Base-by-base conservation (phyloP, 257 asterid genomes). In the Ilex asprella region DNA sequence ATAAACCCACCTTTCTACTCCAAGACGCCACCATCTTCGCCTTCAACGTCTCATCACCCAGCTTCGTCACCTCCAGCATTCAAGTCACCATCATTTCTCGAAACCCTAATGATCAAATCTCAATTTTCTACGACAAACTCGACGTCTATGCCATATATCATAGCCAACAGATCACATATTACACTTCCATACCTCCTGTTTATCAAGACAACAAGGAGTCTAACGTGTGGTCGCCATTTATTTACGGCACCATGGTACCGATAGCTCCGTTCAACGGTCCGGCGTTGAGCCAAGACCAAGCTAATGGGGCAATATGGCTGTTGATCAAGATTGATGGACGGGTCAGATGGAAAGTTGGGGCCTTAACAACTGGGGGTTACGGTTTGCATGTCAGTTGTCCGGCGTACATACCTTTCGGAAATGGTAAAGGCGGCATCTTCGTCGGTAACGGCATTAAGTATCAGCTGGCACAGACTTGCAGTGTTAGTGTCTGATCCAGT, bases 21-120 rank as follows among this genome's bases (percentile, higher is more conserved):
- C 91, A 93, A 58, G 99, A 93, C 82, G 95, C 96, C 67, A 93
- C 99, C 70, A 77, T 93, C 81, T 93, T 85, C 76, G 43, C 62
- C 74, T 85, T 89, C 77, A 83, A 80, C 77, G 90, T 89, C 64
- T 70, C 96, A 59, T 82, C 97, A 16, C 84, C 95, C 0, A 86
- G 85, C 79, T 77, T 86, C 78, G 82, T 92, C 70, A 80, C 99
- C 63, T 62, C 89, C 64, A 82, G 80, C 57, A 14, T 92, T 31
- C 99, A 92, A 62, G 76, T 87, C 77, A 92, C 99, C 53, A n/a
- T 92, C 49, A 57, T n/a, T 41, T 79, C 99, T 2, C 95, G 82
- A 5, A 92, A 92, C 80, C 97, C 95, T 2, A 92, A 92, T 62
- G 53, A 67, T 51, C 59, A 56, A 4, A 70, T 92, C 39, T 97